phyloP scores from a whole-genome alignment of 2,329 filamentous ascomycete genomes.

The Cordyceps cicadae region DNA sequence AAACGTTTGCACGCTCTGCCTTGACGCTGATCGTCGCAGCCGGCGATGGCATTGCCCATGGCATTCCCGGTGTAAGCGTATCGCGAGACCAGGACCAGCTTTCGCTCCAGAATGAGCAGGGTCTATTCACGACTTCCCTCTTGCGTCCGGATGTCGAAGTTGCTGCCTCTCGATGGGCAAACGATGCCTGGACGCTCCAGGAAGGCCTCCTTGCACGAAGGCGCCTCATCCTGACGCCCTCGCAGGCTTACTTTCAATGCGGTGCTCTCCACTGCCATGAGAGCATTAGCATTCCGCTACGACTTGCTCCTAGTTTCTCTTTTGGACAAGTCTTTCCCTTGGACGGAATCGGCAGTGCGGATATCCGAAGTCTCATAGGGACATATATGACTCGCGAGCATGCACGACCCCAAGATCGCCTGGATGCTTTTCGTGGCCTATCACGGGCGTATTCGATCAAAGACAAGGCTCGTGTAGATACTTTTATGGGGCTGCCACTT shows the following conservation, averaged over 20 bases:
- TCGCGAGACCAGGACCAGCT: slow-evolving; percentile 26
- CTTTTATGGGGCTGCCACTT: slow-evolving; percentile 26
- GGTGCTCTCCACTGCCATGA: slow-evolving; percentile 30
- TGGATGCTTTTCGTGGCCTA: slow-evolving; percentile 28
- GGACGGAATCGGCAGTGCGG: slow-evolving; percentile 18
- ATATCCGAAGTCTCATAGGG: slow-evolving; percentile 22
- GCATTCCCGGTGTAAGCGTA: slow-evolving; percentile 28
- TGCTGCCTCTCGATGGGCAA: slow-evolving; percentile 26
- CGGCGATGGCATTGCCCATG: slow-evolving; percentile 21
- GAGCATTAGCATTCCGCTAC: slow-evolving; percentile 25
- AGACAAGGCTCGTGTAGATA: slow-evolving; percentile 20
- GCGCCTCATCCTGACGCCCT: slow-evolving; percentile 28
- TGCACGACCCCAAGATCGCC: slow-evolving; percentile 20
- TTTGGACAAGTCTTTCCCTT: slow-evolving; percentile 26
- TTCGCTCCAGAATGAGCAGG: slow-evolving; percentile 25
- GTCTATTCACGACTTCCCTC: slow-evolving; percentile 29
- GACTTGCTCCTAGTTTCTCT: slow-evolving; percentile 22
- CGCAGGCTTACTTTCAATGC: slow-evolving; percentile 32
- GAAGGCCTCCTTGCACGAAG: slow-evolving; percentile 28
- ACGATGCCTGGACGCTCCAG: slow-evolving; percentile 29
- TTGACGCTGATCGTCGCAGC: slow-evolving; percentile 30
- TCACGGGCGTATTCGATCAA: slow-evolving; percentile 22
- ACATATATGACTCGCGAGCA: slow-evolving; percentile 25
- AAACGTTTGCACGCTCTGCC: slow-evolving; percentile 26
- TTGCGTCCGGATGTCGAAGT: slow-evolving; percentile 28